Conservation (phyloP, 176 grass and related monocot species). For the Miscanthus lutarioriparius region DNA sequence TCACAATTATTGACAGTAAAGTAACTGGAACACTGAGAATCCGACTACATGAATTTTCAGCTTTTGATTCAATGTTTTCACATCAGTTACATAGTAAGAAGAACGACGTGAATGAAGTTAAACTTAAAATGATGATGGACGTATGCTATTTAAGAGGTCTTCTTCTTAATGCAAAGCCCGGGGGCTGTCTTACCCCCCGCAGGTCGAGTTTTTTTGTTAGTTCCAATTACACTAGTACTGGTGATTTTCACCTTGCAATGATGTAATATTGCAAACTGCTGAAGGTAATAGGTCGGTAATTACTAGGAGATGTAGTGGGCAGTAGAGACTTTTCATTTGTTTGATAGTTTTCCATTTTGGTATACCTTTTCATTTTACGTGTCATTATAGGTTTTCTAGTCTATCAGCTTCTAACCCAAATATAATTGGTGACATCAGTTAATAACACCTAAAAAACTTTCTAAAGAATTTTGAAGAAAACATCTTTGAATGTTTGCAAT, state of each 20-base stretch:
- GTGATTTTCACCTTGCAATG: not conserved
- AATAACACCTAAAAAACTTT: not conserved
- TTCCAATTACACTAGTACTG: not conserved
- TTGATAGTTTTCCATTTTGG: slow-evolving; percentile 13
- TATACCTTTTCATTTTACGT: not conserved
- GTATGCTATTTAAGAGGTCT: not conserved
- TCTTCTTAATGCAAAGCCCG: no score
- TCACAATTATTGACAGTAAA: not conserved
- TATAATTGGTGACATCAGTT: slow-evolving; percentile 12
- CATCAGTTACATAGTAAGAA: not conserved
- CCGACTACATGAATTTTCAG: not conserved
- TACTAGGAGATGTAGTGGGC: not conserved
- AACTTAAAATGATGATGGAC: not conserved
- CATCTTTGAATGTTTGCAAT: slow-evolving; percentile 1
- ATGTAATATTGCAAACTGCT: not conserved
- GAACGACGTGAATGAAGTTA: not conserved
- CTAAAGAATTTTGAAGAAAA: not conserved
- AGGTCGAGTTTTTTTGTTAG: not conserved
- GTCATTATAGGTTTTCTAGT: not conserved
- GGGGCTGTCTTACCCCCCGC: no score
- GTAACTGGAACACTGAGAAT: not conserved
- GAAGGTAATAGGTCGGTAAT: not conserved
- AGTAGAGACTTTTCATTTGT: not conserved
- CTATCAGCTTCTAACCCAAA: not conserved
- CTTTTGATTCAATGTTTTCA: not conserved